Conservation (phyloP, 2,329 filamentous ascomycete species). For the Bipolaris victoriae region DNA sequence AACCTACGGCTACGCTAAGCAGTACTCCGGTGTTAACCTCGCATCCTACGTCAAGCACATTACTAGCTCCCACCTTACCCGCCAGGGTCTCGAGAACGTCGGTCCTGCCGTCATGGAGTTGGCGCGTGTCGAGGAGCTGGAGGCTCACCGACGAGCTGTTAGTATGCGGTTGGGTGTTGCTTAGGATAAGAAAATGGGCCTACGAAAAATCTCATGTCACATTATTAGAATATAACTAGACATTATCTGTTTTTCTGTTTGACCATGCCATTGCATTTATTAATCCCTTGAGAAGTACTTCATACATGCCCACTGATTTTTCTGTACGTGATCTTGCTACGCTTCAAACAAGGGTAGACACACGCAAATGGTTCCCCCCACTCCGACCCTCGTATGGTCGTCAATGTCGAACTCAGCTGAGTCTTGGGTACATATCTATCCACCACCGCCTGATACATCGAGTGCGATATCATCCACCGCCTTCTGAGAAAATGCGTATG, state of each 20-base stretch:
- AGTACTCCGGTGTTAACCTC: conserved; percentile 97
- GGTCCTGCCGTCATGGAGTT: conserved; percentile 92
- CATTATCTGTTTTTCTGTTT: background rate
- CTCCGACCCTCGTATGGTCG: background rate
- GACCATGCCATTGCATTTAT: background rate
- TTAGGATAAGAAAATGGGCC: background rate
- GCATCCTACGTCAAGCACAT: conserved; percentile 98
- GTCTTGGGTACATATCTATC: background rate
- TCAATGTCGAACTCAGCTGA: background rate
- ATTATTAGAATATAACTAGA: conserved; percentile 2
- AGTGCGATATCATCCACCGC: background rate
- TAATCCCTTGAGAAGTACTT: background rate
- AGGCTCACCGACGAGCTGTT: conserved; percentile 83
- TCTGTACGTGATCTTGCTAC: conserved; percentile 2
- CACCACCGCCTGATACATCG: background rate
- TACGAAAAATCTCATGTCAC: background rate
- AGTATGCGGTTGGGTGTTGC: conserved; percentile 63
- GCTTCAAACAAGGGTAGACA: background rate
- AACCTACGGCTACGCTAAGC: conserved; percentile 96
- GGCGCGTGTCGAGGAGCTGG: conserved; percentile 90
- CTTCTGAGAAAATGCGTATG: background rate
- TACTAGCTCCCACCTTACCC: conserved; percentile 88
- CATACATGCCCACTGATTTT: background rate
- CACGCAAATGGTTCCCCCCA: background rate
- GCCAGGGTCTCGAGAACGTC: conserved; percentile 83